Evolutionary conservation across 2,329 filamentous ascomycete genomes (phyloP).

Genomic region (Microdochium trichocladiopsis): DNA sequence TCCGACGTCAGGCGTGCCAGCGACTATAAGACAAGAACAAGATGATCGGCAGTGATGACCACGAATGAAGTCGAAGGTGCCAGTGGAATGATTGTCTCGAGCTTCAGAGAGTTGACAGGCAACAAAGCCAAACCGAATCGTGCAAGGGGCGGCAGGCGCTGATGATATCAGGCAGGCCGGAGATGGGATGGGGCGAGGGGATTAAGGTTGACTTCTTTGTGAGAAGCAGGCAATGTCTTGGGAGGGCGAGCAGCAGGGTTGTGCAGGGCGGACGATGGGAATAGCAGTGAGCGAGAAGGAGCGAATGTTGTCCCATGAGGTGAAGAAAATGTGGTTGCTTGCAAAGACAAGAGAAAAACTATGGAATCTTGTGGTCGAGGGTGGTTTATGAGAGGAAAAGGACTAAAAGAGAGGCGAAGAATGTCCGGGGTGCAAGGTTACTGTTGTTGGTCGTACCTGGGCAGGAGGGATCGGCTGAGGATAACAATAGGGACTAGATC

Average conservation of each 20-base stretch:
- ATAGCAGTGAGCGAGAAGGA: conserved; percentile 5
- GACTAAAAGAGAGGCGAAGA: neutral
- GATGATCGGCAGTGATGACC: too few species aligned
- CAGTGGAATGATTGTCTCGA: neutral
- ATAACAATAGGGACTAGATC: neutral
- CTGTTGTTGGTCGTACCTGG: neutral
- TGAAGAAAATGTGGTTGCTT: neutral
- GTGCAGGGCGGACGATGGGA: conserved; percentile 1
- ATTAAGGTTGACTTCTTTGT: neutral
- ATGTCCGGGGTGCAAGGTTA: neutral
- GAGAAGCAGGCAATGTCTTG: conserved; percentile 3
- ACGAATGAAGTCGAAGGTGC: too few species aligned
- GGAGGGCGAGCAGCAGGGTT: neutral
- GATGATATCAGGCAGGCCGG: conserved; percentile 1
- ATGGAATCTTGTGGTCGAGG: neutral
- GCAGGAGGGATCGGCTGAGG: neutral
- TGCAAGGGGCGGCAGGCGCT: neutral
- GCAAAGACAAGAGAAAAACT: neutral
- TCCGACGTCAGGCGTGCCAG: too few species aligned
- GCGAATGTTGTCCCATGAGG: neutral
- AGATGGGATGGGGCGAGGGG: neutral
- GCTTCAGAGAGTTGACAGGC: neutral
- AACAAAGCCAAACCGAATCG: neutral
- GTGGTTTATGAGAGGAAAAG: neutral
- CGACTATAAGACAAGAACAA: too few species aligned